A percentile compares a stretch with the other conserved stretches of the same genome.
Conservation (phyloP, 345 rosid species). For the Isatis tinctoria region DNA sequence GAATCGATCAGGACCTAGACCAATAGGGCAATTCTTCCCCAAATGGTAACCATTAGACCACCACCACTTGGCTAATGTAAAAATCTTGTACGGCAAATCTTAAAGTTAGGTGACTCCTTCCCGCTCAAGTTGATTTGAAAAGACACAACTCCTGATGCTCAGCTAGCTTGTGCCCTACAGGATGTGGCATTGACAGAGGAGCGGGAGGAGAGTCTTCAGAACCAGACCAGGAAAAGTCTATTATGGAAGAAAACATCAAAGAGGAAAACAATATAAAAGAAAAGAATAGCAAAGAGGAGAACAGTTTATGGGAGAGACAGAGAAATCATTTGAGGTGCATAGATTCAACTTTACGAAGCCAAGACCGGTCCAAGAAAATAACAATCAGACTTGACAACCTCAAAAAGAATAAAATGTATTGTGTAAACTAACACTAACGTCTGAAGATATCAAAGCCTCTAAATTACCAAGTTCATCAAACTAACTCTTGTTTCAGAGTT, state of each 20-base stretch:
- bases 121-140: neutral
- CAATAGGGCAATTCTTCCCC: no score
- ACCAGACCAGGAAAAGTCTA: no score
- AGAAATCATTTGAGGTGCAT: neutral
- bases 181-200: no score
- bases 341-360: neutral
- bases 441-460: neutral
- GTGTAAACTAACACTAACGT: neutral
- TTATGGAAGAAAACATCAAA: no score
- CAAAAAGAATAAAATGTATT: neutral
- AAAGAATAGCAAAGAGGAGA: neutral
- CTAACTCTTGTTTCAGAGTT: neutral
- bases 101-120: no score
- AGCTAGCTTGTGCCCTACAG: neutral
- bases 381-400: slow-evolving; percentile 13
- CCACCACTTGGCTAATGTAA: no score
- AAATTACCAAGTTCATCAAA: neutral
- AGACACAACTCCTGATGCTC: neutral
- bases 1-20: no score
- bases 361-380: neutral
- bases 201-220: no score
- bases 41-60: no score
- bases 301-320: neutral
- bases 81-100: no score
- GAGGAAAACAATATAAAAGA: no score